phyloP scores from a whole-genome alignment of 495 filamentous ascomycete genomes.

The Aspergillus asperescens region DNA sequence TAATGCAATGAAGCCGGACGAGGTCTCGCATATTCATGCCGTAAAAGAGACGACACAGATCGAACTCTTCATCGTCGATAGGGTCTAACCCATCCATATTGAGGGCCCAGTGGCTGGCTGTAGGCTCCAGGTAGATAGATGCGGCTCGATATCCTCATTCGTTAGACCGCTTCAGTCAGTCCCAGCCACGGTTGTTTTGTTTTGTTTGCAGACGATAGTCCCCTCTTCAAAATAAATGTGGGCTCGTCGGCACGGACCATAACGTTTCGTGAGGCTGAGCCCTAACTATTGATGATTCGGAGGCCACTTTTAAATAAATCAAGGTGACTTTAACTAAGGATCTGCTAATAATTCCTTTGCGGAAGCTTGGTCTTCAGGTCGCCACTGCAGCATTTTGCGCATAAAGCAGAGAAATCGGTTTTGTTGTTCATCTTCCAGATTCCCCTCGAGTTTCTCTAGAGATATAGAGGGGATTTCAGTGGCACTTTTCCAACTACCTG shows the following conservation, averaged over 20 bases:
- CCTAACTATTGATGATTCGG: too few species aligned
- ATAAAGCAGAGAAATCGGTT: constrained; percentile 36
- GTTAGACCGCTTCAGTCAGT: too few species aligned
- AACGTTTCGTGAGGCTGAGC: too few species aligned
- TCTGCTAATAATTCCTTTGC: constrained; percentile 35
- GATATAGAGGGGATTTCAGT: constrained; percentile 14
- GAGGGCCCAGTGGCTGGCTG: too few species aligned
- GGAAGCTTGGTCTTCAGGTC: constrained; percentile 31
- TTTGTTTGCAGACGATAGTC: too few species aligned
- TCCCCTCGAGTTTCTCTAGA: constrained; percentile 20
- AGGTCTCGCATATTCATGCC: constrained; percentile 82
- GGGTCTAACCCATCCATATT: constrained; percentile 54
- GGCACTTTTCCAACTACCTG: constrained; percentile 15
- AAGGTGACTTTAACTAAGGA: constrained; percentile 19
- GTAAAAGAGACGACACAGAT: constrained; percentile 76
- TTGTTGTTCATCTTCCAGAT: constrained; percentile 25
- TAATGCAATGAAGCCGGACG: constrained; percentile 83
- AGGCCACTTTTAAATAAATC: too few species aligned
- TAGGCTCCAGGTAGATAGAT: too few species aligned
- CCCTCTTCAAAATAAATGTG: too few species aligned
- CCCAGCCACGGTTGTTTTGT: too few species aligned
- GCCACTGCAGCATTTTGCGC: constrained; percentile 41
- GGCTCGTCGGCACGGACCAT: too few species aligned
- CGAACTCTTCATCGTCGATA: constrained; percentile 82
- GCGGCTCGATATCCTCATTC: too few species aligned